Evolutionary conservation across 1,139 yeast species (phyloP), one percentile per base, ranked within the genome.

Genomic region (Scheffersomyces stambukii): DNA sequence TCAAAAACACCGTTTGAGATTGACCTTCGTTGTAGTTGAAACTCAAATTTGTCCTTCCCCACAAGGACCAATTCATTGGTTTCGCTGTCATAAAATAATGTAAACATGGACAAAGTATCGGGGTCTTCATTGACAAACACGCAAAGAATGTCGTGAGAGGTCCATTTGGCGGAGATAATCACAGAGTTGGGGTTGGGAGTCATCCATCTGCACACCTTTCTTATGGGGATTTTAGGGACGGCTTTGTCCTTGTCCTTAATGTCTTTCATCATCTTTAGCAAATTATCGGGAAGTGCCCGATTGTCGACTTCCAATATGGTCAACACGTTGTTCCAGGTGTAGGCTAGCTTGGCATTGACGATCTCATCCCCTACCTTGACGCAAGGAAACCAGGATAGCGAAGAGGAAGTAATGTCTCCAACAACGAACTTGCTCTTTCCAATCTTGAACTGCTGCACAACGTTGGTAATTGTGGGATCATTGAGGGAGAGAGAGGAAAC

Each of bases 311-410:
- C 85, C 16, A 80, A 41, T 1, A 83, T 52, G 0, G 76, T 69
- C 28, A 83, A 44, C 9, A 64, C 62, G 38, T 77, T 76, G 14
- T 75, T 64, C 83, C 88, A 81, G 21, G 81, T 61, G 44, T 77
- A 82, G 0, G 83, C 89, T 23, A 85, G 52, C 34, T 67, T 8
- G 18, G 8, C 18, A 16, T 16, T 16, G 18, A 8, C 18, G 18
- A 6, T 16, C 6, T 16, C 18, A 6, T 16, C 18, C 18, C 6
- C 18, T 16, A 6, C n/a, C 13, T 41, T 34, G 45, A 58, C 51
- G 30, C 64, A 56, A 0, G 72, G 72, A 40, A 62, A 77, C 93
- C 93, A 83, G 8, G 72, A 58, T 11, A 79, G 19, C 12, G 28
- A 44, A 37, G 73, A 62, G 1, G 77, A 78, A 4, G 66, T 18